Evolutionary conservation across 768 basidiomycete species (phyloP).

Genomic region (Boletus insuetus): DNA sequence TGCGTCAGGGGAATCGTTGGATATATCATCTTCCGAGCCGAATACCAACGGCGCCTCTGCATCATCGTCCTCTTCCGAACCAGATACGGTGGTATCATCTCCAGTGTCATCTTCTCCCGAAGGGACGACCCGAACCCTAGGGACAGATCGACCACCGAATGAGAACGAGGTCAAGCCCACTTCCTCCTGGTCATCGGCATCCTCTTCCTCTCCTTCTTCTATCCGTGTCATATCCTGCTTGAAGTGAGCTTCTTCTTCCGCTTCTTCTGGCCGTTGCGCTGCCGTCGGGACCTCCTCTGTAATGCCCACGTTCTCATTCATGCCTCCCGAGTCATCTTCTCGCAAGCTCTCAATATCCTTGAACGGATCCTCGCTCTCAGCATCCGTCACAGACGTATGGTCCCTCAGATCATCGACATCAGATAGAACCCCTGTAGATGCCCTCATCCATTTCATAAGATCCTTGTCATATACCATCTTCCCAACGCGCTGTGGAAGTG

Average conservation of each 20-base stretch:
- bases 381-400: conserved; percentile 33
- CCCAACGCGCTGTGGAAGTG: conserved; percentile 75
- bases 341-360: conserved; percentile 85
- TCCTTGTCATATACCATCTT: conserved; percentile 85
- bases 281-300: conserved; percentile 2
- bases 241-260: conserved; percentile 15
- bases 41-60: conserved; percentile 10
- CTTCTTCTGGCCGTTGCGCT: conserved; percentile 11
- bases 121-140: conserved; percentile 50
- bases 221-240: conserved; percentile 36
- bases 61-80: conserved; percentile 27
- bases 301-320: background rate
- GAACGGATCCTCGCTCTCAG: conserved; percentile 85
- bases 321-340: conserved; percentile 51
- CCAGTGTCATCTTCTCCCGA: conserved; percentile 32
- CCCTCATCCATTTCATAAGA: conserved; percentile 84
- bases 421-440: conserved; percentile 36
- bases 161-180: conserved; percentile 68
- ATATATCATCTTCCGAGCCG: conserved; percentile 40
- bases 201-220: conserved; percentile 45
- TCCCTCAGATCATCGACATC: conserved; percentile 31
- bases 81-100: conserved; percentile 41
- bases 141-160: conserved; percentile 60
- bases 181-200: conserved; percentile 61
- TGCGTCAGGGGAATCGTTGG: conserved; percentile 13